Base-by-base conservation (phyloP, 75 land plant species). In the Chamaecyparis obtusa region DNA sequence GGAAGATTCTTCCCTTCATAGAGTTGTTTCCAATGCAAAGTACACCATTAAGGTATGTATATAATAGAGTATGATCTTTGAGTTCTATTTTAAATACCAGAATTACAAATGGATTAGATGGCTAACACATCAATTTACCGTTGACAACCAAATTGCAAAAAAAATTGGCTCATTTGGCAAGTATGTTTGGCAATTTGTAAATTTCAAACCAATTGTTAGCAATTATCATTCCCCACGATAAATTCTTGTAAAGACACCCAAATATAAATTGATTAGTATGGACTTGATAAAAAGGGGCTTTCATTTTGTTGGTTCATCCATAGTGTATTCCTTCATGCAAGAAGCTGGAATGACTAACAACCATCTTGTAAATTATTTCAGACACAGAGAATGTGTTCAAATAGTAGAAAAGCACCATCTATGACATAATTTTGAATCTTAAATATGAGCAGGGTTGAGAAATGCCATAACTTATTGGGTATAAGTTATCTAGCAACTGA, bases 241-340 rank as follows among this genome's bases (percentile, higher is more conserved):
- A 75, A 93, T 94, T 46, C 95, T 94, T 21, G 91, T 93, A 16
- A 94, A 91, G 87, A 93, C 88, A 11, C 85, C 95, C 6, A 94
- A 94, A 87, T 92, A 93, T 17, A 94, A 94, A 46, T 75, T 83
- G 1, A 91, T 94, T 74, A 94, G 95, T 89, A 93, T 91, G 84
- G 95, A 94, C 74, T 84, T 94, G 44, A 24, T 94, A 69, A 83
- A 89, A 43, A 80, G 95, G 54, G 95, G 95, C 11, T 93, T 94
- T 83, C 85, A 94, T 14, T 84, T 91, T 41, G 94, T 94, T 72
- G 91, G 95, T 15, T 94, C 95, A 9, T 93, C 94, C 36, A 89
- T 93, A 41, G 88, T 94, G 39, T 94, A 93, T 75, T 89, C 95
- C 30, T 91, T 93, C 89, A 94, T 94, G 95, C 95, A 94, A 56